Percentiles rank a stretch among this genome's conserved stretches.
These are phyloP conservation scores for Lipomyces yamadae DNA, from an alignment of 805 yeast species.

Conservation along the genomic window DNA sequence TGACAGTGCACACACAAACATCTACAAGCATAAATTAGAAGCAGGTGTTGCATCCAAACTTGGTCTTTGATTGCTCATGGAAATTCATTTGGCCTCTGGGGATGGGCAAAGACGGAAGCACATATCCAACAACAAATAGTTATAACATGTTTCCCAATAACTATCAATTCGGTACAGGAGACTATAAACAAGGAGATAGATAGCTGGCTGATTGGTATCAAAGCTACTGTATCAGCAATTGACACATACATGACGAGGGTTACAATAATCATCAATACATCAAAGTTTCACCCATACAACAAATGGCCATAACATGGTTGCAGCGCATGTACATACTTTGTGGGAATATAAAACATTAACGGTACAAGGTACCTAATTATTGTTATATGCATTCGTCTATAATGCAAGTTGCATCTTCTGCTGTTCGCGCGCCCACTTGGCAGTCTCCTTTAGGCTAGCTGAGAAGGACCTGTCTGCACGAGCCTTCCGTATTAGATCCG, in stretches of 20 bases:
- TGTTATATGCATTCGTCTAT: conserved; percentile 30
- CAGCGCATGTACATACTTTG: not conserved
- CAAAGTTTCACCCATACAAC: not conserved
- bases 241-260: not conserved
- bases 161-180: not conserved
- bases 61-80: too few relatives aligned
- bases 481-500: conserved; percentile 73
- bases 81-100: too few relatives aligned
- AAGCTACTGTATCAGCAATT: not conserved
- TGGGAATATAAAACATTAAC: conserved; percentile 3
- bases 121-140: not conserved
- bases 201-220: conserved; percentile 3
- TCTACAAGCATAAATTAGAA: too few relatives aligned
- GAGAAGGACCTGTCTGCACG: conserved; percentile 66
- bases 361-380: not conserved
- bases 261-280: not conserved
- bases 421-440: conserved; percentile 95
- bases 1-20: too few relatives aligned
- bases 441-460: conserved; percentile 81
- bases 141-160: not conserved
- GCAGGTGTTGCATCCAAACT: too few relatives aligned
- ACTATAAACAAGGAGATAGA: conserved; percentile 3
- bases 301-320: not conserved
- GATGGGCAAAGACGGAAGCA: too few relatives aligned
- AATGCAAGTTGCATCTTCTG: conserved; percentile 50